These are phyloP conservation scores for Venturiaceae sp. DNA, from an alignment of 2,329 filamentous ascomycete species.

Conservation along the genomic window DNA sequence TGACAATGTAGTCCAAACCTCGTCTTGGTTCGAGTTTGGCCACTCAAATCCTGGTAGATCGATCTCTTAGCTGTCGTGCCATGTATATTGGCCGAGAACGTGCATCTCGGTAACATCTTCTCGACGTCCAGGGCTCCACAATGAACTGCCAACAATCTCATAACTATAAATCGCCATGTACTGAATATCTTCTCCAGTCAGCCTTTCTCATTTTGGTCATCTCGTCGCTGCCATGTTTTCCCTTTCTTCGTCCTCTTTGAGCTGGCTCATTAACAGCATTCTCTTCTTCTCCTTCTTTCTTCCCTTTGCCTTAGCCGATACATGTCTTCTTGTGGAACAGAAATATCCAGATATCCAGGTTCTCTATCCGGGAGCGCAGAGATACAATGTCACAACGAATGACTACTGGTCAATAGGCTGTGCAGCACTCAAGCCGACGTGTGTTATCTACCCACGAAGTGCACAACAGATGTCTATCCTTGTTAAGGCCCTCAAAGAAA, in stretches of 20 bases:
- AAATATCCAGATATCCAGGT: not conserved
- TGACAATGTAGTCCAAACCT: not conserved
- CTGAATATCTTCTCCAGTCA: not conserved
- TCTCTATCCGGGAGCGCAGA: not conserved
- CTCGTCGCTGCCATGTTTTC: not conserved
- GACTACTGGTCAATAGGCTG: conserved; percentile 26
- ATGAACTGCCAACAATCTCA: not conserved
- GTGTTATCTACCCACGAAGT: conserved; percentile 23
- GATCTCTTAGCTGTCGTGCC: too few species aligned
- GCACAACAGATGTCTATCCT: conserved; percentile 24
- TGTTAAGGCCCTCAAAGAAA: conserved; percentile 11
- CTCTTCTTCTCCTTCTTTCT: not conserved
- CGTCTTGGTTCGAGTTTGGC: not conserved
- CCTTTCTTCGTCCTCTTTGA: not conserved
- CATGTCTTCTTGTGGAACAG: not conserved
- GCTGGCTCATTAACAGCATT: not conserved
- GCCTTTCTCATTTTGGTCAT: not conserved
- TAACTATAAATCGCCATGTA: not conserved
- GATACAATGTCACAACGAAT: not conserved
- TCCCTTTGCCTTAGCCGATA: not conserved
- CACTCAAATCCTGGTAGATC: not conserved
- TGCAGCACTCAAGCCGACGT: conserved; percentile 23
- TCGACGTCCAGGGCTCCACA: not conserved
- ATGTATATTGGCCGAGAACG: not conserved
- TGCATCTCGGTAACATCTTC: not conserved